Evolutionary conservation across 768 basidiomycete species (phyloP), one percentile per base, ranked within the genome.

Genomic region (Rhodotorula graminis): DNA sequence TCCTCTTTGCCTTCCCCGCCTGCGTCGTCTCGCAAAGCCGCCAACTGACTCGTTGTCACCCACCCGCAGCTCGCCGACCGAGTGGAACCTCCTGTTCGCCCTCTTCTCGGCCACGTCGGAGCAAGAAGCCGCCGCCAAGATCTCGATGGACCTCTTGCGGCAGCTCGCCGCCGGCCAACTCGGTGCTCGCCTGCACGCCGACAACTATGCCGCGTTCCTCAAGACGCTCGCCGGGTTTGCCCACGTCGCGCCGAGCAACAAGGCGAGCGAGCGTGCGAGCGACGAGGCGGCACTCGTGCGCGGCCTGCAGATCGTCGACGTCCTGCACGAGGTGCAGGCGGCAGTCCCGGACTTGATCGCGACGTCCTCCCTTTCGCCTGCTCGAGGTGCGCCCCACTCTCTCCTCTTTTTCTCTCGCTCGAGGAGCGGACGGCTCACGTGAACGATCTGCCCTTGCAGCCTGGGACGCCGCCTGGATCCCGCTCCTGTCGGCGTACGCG

Each of bases 71-170:
- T 93, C 93, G 2, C 89, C 90, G 75, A 97, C 95, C 1, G 95
- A 98, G 80, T 99, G 95, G 95, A 93, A 91, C 72, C 83, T 98
- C 53, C 86, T 94, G 31, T 91, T 94, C 77, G 90, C 91, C 2
- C 84, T 97, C 42, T 85, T 98, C 74, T 87, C 91, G 61, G 89
- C 89, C 2, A 94, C 93, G 0, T 86, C 93, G 55, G 84, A 88
- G 21, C 90, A 96, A 79, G 87, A 91, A 18, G 91, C 92, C 80
- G 94, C 93, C 11, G 88, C 92, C 37, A 88, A 90, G 50, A 83
- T 88, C 64, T 90, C 95, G 4, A 91, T 97, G 78, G 88, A 88
- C 29, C 85, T 96, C 29, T 83, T 95, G n/a, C 81, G 85, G 27
- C 83, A 82, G 55, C 84, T 97, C n/a, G 84, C 85, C 23, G 80